phyloP scores from a whole-genome alignment of 192 early-diverging fungal species.

The Allomyces arbusculus region DNA sequence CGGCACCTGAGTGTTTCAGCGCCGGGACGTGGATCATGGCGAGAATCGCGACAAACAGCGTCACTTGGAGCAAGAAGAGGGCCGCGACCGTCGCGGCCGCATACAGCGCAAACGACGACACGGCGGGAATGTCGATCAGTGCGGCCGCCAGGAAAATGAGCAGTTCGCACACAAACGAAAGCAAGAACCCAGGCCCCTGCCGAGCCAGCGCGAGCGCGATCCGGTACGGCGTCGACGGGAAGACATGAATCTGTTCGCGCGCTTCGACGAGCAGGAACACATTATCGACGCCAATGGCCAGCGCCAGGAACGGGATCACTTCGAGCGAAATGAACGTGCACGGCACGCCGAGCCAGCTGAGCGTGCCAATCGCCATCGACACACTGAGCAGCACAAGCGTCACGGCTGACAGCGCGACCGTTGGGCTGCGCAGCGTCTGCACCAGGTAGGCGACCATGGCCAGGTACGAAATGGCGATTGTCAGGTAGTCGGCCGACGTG shows the following conservation, averaged over 20 bases:
- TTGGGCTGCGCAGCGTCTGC: neutral
- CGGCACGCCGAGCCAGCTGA: constrained; percentile 35
- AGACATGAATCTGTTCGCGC: constrained; percentile 2
- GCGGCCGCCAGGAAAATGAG: constrained; percentile 39
- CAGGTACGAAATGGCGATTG: constrained; percentile 31
- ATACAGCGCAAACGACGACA: constrained; percentile 43
- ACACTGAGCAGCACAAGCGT: constrained; percentile 36
- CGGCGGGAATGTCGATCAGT: constrained; percentile 43
- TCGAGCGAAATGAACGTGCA: constrained; percentile 45
- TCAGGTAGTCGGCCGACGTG: constrained; percentile 32
- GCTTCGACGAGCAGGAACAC: constrained; percentile 44
- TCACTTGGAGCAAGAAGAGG: constrained; percentile 42
- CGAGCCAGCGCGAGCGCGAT: constrained; percentile 30
- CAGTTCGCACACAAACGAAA: constrained; percentile 36
- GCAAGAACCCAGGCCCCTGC: constrained; percentile 39
- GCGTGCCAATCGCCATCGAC: constrained; percentile 35
- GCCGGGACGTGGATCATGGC: constrained; percentile 11
- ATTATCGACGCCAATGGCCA: constrained; percentile 48
- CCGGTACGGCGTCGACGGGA: neutral
- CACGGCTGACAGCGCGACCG: constrained; percentile 4
- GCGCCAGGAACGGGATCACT: constrained; percentile 43
- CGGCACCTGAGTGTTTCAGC: neutral
- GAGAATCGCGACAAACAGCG: constrained; percentile 35
- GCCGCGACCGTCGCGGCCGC: constrained; percentile 42
- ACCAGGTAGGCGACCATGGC: constrained; percentile 34